Base-by-base conservation (phyloP, 202 grass and related monocot genomes). In the Thinopyrum obtusiflorum region DNA sequence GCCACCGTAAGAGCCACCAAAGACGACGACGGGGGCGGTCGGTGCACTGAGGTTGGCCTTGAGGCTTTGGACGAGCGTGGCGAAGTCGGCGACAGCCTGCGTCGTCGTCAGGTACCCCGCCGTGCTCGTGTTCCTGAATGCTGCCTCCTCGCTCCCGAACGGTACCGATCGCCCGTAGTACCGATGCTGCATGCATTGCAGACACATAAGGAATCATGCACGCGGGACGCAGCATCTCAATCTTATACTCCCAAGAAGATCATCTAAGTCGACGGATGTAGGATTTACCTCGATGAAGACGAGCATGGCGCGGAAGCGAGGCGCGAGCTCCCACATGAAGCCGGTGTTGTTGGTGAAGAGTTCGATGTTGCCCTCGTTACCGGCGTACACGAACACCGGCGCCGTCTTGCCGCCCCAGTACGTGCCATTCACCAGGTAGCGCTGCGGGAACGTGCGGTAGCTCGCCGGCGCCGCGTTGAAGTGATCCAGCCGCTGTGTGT, bases 1-100 rank as follows among this genome's bases (percentile, higher is more conserved):
- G 77, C 92, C 92, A 20, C 89, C 92, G 26, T 94, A 94, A 1
- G 92, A 94, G 1, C 87, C 92, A 3, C 89, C 92, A 25, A 94
- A 88, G 15, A 81, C 85, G 9, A 94, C 1, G 32, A 90, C 87
- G 15, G 89, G 89, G 2, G 87, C 82, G 4, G 67, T 69, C 12
- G 76, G 73, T 9, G 85, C 81, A 61, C 62, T 88, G 2, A 94
- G 82, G 63, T 94, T 94, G 6, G 84, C 74, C 92, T 92, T 94
- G 24, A 94, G 68, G 70, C 90, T 89, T 9, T 81, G 33, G 25
- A 94, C 82, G 21, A 94, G 60, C 12, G 80, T 59, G 0, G 89
- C 85, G 57, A 55, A 84, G 83, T 94, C 92, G 2, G 92, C 92
- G 32, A 94, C 6, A 9, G 92, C 92, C 82, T 94, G 92, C 20